Percentiles rank a stretch among this genome's conserved stretches.
Evolutionary conservation across 2,329 filamentous ascomycete genomes (phyloP).

Genomic region (Chrysosphaeria jannelii): DNA sequence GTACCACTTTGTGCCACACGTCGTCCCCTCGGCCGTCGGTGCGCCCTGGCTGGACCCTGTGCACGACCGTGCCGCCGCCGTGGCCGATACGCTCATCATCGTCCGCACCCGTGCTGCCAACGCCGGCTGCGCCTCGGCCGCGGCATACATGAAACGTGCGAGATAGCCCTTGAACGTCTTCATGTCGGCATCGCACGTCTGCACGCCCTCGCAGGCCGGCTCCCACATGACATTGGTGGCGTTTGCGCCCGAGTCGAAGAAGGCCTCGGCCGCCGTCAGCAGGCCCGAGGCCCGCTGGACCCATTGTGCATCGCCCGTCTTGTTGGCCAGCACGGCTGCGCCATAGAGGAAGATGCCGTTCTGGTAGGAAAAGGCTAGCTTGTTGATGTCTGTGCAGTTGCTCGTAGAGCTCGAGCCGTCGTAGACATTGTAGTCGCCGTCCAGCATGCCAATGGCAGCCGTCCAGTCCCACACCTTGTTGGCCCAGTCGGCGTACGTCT

Average conservation of each 20-base stretch:
- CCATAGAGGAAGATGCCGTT: constrained; percentile 30
- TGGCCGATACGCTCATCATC: constrained; percentile 23
- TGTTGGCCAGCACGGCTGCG: constrained; percentile 38
- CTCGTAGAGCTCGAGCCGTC: constrained; percentile 27
- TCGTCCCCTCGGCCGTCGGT: constrained; percentile 19
- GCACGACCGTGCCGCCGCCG: constrained; percentile 30
- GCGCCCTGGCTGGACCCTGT: no score
- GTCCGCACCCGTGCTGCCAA: constrained; percentile 23
- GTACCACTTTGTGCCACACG: constrained; percentile 37
- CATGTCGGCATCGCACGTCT: constrained; percentile 45
- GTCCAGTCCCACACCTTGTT: constrained; percentile 32
- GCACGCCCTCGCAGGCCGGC: constrained; percentile 26
- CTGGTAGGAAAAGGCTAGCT: constrained; percentile 36
- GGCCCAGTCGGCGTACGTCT: constrained; percentile 32
- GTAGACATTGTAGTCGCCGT: constrained; percentile 24
- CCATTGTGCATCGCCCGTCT: constrained; percentile 15
- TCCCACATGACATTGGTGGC: constrained; percentile 33
- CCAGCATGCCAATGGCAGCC: constrained; percentile 21
- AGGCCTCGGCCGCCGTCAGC: constrained; percentile 21
- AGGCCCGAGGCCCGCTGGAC: constrained; percentile 16
- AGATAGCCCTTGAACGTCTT: constrained; percentile 42
- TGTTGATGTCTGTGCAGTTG: constrained; percentile 29
- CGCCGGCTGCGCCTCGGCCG: constrained; percentile 30
- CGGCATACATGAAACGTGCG: constrained; percentile 30
- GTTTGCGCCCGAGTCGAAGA: constrained; percentile 21